Base-by-base conservation (phyloP, 441 rosid genomes). In the Euphorbia schlechtendalii region DNA sequence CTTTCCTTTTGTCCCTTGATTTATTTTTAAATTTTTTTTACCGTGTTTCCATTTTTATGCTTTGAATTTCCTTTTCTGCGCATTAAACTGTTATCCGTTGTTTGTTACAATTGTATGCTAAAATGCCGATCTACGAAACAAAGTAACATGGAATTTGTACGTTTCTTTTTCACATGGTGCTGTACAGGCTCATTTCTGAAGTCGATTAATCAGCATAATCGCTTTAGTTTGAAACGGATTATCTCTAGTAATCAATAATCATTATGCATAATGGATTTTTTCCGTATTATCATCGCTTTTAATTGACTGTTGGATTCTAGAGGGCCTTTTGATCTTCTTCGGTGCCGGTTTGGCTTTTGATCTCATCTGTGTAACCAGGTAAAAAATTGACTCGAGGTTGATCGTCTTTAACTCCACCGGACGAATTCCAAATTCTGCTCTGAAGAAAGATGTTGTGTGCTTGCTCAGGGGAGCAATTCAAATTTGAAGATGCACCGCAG, bases 401-500 rank as follows among this genome's bases (percentile, higher is more conserved):
- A 72, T 69, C 51, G 40, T 32, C 22, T 41, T 21, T 56, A 27
- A 36, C 59, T 63, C 52, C 4, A 8, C 52, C 14, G 6, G 49
- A 43, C 56, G 43, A 68, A 62, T 63, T 64, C 62, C 60, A 43
- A 63, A 60, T 59, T 56, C 59, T 67, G 63, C 18, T 5, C 52
- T 51, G 48, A 41, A 10, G 73, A 67, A 84, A 75, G 76, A 90
- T 90, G 97, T 70, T 90, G 92, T 90, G 97, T 68, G 86, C 96
- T 76, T 94, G 97, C 72, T 94, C 99, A 25, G 96, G 99, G 21
- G 93, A 90, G 79, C 97, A 86, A 59, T 89, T 94, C 80, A 84
- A 86, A 67, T 77, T 89, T 46, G 96, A 94, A 68, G 97, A 94
- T 21, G 84, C 83, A 63, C 92, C 96, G 7, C 85, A 82, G 61